phyloP scores from a whole-genome alignment of 306 rosid species.

The Echinosophora koreensis region DNA sequence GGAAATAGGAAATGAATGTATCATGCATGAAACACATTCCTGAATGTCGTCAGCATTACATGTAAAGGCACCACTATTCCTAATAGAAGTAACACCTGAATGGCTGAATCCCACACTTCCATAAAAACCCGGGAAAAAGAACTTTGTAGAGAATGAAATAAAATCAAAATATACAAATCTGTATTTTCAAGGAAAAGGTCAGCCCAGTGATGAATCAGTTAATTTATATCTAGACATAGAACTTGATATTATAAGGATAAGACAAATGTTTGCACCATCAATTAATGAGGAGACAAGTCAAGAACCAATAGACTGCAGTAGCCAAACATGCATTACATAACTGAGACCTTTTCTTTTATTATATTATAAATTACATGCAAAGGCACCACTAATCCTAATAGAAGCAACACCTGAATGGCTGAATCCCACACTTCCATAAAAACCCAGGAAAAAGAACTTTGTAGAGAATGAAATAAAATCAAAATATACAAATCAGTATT shows the following conservation, averaged over 20 bases:
- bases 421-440: background rate
- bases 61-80: constrained; percentile 17
- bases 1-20: constrained; percentile 25
- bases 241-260: constrained; percentile 20
- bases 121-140: background rate
- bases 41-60: constrained; percentile 22
- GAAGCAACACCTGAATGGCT: background rate
- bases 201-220: background rate
- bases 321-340: background rate
- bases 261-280: constrained; percentile 7
- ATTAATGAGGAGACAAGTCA: background rate
- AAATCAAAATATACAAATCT: constrained; percentile 5
- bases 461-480: constrained; percentile 10
- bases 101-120: background rate
- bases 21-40: background rate
- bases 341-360: background rate
- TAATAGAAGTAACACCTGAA: background rate
- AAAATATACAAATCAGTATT: background rate
- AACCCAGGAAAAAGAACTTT: constrained; percentile 7
- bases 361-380: background rate
- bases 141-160: constrained; percentile 7
- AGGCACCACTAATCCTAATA: constrained; percentile 19
- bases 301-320: background rate
- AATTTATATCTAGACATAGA: background rate
- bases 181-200: background rate